A percentile compares a stretch with the other conserved stretches of the same genome.
Conservation (phyloP, 441 rosid genomes). For the Pelargonium myrrhifolium region DNA sequence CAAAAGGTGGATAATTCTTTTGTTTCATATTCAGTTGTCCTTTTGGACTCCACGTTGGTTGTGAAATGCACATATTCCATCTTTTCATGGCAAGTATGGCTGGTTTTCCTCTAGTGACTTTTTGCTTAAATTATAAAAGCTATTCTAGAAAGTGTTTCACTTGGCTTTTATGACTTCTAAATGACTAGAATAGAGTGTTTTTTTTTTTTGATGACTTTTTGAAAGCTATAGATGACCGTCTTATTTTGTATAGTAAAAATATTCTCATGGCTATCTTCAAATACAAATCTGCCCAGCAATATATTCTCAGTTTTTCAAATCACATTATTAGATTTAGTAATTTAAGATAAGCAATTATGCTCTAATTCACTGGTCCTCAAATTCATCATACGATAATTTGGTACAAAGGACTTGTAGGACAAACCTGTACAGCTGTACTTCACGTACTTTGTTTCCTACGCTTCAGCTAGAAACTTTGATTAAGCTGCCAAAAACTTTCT, state of each 20-base stretch:
- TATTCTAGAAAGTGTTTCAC: background rate
- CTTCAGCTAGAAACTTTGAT: background rate
- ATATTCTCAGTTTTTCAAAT: background rate
- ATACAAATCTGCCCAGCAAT: no score
- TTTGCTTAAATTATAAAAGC: background rate
- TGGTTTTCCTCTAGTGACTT: no score
- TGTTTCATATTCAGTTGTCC: background rate
- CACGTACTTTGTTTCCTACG: background rate
- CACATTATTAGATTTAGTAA: background rate
- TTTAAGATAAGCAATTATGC: background rate
- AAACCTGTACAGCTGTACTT: background rate
- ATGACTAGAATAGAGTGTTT: background rate
- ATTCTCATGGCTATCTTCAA: no score
- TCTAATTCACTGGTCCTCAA: background rate
- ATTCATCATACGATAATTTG: background rate
- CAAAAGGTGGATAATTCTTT: no score
- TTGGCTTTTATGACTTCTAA: background rate
- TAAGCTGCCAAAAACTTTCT: background rate
- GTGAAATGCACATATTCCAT: background rate
- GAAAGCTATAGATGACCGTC: background rate
- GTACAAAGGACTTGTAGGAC: background rate
- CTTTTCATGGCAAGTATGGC: background rate
- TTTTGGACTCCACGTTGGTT: background rate
- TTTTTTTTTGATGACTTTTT: no score
- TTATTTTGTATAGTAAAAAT: no score